Percentiles rank a stretch among this genome's conserved stretches.
Evolutionary conservation across 225 moss, liverwort and hornwort genomes (phyloP).

Genomic region (Polytrichum formosum): DNA sequence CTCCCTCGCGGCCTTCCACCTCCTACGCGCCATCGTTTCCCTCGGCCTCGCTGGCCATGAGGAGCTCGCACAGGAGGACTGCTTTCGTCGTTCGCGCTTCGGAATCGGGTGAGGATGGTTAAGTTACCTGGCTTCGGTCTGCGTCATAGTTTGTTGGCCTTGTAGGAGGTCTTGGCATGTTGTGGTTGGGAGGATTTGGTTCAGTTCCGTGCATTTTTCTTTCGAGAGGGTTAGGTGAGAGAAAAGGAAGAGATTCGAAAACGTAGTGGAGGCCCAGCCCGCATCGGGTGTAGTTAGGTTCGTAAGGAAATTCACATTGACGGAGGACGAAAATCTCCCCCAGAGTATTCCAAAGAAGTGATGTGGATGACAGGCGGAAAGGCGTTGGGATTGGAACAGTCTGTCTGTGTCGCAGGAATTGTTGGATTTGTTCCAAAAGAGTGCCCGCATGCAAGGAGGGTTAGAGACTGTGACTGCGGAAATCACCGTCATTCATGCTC

Average conservation of each 20-base stretch:
- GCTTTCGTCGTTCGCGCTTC: slow-evolving; percentile 21
- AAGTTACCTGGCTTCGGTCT: background rate
- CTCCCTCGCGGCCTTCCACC: slow-evolving; percentile 6
- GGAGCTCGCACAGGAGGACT: slow-evolving; percentile 16
- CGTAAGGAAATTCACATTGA: too few relatives aligned
- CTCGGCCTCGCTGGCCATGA: slow-evolving; percentile 14
- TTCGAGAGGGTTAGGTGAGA: background rate
- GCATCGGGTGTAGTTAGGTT: too few relatives aligned
- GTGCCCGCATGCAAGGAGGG: too few relatives aligned
- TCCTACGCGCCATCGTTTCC: slow-evolving; percentile 14
- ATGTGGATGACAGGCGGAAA: too few relatives aligned
- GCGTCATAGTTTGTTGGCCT: background rate
- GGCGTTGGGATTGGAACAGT: too few relatives aligned
- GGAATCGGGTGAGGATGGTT: slow-evolving; percentile 29
- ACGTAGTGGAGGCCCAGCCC: background rate
- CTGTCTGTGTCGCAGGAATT: too few relatives aligned
- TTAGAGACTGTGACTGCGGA: too few relatives aligned
- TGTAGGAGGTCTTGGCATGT: background rate
- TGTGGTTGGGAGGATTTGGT: background rate
- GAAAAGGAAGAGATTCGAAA: background rate
- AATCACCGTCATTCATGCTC: too few relatives aligned
- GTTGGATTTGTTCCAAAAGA: too few relatives aligned
- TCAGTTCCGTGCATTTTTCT: background rate
- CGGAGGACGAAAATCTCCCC: too few relatives aligned
- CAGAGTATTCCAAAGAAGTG: too few relatives aligned